Percentiles rank a stretch among this genome's conserved stretches.
Evolutionary conservation across 148 eudicot species (phyloP).

Genomic region (Polygonum aviculare): DNA sequence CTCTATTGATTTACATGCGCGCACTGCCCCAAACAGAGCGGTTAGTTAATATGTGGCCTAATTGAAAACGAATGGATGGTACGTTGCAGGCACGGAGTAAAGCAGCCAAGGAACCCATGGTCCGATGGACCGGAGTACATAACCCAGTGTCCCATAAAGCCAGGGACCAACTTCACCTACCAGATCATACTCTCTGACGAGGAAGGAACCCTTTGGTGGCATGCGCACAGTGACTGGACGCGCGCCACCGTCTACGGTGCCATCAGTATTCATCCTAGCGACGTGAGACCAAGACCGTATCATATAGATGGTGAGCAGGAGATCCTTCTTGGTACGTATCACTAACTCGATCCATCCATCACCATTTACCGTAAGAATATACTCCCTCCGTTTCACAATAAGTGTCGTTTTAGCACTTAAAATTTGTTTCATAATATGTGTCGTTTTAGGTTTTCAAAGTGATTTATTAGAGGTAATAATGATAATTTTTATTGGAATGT

Average conservation of each 20-base stretch:
- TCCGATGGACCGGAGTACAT: constrained; percentile 51
- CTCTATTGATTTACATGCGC: no score
- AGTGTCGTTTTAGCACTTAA: no score
- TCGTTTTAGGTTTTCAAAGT: no score
- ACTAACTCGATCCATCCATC: neutral
- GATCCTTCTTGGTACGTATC: constrained; percentile 20
- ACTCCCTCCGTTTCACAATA: no score
- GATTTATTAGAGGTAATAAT: no score
- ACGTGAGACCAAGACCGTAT: neutral
- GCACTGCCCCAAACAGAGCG: no score
- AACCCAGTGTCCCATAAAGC: constrained; percentile 43
- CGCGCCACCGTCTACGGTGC: neutral
- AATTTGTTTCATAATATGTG: no score
- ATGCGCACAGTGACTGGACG: constrained; percentile 31
- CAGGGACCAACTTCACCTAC: constrained; percentile 31
- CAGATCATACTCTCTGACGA: constrained; percentile 35
- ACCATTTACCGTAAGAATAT: no score
- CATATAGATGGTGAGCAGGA: constrained; percentile 20
- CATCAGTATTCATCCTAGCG: neutral
- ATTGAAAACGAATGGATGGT: no score
- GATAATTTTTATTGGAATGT: no score
- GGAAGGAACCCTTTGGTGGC: constrained; percentile 68
- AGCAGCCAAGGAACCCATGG: constrained; percentile 55
- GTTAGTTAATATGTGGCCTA: no score
- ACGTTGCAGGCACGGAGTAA: constrained; percentile 58